Percentiles rank a stretch among this genome's conserved stretches.
phyloP scores from a whole-genome alignment of 306 rosid species.

The Quercus wislizeni region DNA sequence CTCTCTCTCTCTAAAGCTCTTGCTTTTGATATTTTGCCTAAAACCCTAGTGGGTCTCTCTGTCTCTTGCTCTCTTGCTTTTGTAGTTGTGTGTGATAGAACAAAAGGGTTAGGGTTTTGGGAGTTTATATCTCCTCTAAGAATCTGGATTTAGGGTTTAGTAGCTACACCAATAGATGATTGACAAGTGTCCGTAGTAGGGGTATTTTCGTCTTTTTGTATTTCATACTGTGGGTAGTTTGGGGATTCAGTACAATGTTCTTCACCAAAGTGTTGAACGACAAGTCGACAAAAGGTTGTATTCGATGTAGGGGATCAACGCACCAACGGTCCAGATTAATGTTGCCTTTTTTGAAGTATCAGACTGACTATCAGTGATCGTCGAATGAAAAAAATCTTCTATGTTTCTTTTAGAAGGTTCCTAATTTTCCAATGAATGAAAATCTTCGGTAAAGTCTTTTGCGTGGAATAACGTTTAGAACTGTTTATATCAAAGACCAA shows the following conservation, averaged over 20 bases:
- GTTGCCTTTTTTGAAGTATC: neutral
- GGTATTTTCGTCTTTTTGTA: neutral
- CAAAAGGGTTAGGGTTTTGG: slow-evolving; percentile 58
- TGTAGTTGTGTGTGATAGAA: neutral
- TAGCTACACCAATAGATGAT: neutral
- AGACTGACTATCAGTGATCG: too few species aligned
- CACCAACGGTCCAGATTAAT: neutral
- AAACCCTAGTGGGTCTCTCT: slow-evolving; percentile 54
- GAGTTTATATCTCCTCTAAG: slow-evolving; percentile 33
- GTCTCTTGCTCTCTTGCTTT: slow-evolving; percentile 7
- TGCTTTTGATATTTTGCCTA: slow-evolving; percentile 13
- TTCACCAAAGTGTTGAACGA: too few species aligned
- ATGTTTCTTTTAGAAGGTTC: too few species aligned
- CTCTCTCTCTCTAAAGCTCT: neutral
- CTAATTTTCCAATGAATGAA: too few species aligned
- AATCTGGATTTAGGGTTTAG: neutral
- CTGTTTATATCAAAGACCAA: too few species aligned
- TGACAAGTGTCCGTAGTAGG: neutral
- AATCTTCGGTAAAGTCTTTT: too few species aligned
- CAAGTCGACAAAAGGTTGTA: neutral
- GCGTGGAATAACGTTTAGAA: too few species aligned
- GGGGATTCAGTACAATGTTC: neutral
- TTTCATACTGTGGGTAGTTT: neutral
- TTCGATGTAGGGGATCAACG: neutral
- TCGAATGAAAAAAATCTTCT: too few species aligned